Evolutionary conservation across 306 rosid species (phyloP).

Genomic region (Vigna mungo): DNA sequence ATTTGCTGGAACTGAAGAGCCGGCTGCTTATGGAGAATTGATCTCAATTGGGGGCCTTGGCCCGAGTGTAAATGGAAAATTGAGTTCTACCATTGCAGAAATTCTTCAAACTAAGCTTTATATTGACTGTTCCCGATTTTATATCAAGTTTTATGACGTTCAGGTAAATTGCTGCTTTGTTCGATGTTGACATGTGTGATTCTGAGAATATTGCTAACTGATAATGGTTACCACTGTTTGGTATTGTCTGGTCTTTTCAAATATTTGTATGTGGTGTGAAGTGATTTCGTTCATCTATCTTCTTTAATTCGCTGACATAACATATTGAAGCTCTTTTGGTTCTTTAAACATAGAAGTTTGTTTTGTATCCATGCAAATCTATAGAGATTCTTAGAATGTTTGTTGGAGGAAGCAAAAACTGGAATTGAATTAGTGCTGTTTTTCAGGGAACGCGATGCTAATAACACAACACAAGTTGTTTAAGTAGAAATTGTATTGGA

Average conservation of each 20-base stretch:
- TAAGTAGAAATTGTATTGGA: conserved; percentile 9
- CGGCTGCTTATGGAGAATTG: conserved; percentile 93
- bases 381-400: conserved; percentile 15
- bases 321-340: conserved; percentile 17
- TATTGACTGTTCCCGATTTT: conserved; percentile 87
- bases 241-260: conserved; percentile 1
- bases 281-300: conserved; percentile 1
- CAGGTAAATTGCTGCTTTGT: conserved; percentile 56
- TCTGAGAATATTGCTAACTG: conserved; percentile 3
- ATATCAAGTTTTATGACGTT: conserved; percentile 82
- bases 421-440: background rate
- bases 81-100: conserved; percentile 90
- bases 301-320: background rate
- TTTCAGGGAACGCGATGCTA: conserved; percentile 9
- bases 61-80: conserved; percentile 77
- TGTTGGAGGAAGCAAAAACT: background rate
- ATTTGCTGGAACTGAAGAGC: conserved; percentile 88
- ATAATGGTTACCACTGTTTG: conserved; percentile 7
- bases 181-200: conserved; percentile 18
- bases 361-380: background rate
- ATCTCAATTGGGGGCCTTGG: conserved; percentile 91
- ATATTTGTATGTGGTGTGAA: background rate
- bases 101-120: conserved; percentile 86
- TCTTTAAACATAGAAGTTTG: conserved; percentile 17
- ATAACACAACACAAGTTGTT: conserved; percentile 8